Evolutionary conservation across 768 basidiomycete species (phyloP).

Genomic region (Russula vinacea): DNA sequence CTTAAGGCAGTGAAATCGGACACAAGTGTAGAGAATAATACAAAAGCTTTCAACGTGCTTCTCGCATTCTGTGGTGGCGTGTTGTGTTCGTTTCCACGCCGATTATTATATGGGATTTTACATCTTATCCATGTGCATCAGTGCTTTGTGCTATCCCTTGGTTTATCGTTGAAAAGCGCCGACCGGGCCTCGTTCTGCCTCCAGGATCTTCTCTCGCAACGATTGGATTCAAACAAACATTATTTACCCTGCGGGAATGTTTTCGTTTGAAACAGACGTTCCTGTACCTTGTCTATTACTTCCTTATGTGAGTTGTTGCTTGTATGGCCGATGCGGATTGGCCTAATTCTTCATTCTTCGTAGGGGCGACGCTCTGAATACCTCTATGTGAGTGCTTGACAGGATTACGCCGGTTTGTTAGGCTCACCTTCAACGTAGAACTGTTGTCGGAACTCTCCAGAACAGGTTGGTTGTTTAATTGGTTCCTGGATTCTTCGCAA

Average conservation of each 20-base stretch:
- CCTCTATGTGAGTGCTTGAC: conserved; percentile 56
- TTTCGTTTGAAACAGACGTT: conserved; percentile 69
- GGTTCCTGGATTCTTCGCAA: neutral
- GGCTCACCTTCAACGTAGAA: conserved; percentile 41
- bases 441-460: conserved; percentile 68
- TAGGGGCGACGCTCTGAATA: conserved; percentile 75
- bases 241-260: conserved; percentile 60
- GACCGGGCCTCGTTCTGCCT: conserved; percentile 62
- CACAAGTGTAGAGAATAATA: conserved; percentile 66
- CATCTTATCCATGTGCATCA: conserved; percentile 30
- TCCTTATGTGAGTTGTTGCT: conserved; percentile 55
- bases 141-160: conserved; percentile 69
- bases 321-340: neutral
- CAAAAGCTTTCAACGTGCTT: conserved; percentile 69
- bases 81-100: conserved; percentile 50
- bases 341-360: neutral
- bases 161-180: conserved; percentile 66
- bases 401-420: neutral
- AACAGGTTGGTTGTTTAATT: conserved; percentile 48
- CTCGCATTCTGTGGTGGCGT: conserved; percentile 77
- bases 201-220: conserved; percentile 53
- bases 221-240: conserved; percentile 66
- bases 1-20: conserved; percentile 61
- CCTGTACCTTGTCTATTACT: conserved; percentile 70
- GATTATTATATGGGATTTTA: neutral